A percentile compares a stretch with the other conserved stretches of the same genome.
These are phyloP conservation scores for Suhomyces choctaworum DNA, from an alignment of 1,139 yeast species.

Conservation along the genomic window DNA sequence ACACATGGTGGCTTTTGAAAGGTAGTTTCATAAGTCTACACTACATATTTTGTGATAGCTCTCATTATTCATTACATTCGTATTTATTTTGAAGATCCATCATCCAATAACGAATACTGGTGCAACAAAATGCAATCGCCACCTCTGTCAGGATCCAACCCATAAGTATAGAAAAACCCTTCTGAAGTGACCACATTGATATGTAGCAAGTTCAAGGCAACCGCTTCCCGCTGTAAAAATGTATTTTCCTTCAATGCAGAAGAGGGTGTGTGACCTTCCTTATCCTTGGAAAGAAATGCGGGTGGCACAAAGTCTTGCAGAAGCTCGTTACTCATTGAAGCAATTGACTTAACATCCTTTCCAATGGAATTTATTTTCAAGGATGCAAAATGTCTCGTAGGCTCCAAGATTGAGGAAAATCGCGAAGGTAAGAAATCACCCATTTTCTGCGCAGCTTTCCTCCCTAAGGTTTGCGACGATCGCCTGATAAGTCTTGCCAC, in stretches of 20 bases:
- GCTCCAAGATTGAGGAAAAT: slow-evolving; percentile 84
- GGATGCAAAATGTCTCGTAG: slow-evolving; percentile 92
- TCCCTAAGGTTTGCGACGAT: slow-evolving; percentile 57
- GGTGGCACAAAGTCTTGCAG: slow-evolving; percentile 40
- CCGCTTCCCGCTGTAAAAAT: slow-evolving; percentile 15
- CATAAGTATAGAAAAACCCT: slow-evolving; percentile 83
- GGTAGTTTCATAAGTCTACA: too few relatives aligned
- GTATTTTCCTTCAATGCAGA: slow-evolving; percentile 15
- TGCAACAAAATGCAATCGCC: slow-evolving; percentile 86
- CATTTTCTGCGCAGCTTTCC: slow-evolving; percentile 85
- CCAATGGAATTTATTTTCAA: slow-evolving; percentile 71
- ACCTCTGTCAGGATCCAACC: slow-evolving; percentile 84
- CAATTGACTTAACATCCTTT: slow-evolving; percentile 64
- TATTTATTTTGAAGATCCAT: too few relatives aligned
- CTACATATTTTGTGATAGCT: too few relatives aligned
- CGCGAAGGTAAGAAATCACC: slow-evolving; percentile 85
- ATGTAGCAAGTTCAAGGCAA: slow-evolving; percentile 54
- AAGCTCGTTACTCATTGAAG: slow-evolving; percentile 53
- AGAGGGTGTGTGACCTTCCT: slow-evolving; percentile 12
- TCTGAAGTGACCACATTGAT: slow-evolving; percentile 84
- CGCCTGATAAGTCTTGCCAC: slow-evolving; percentile 68
- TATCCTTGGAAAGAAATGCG: slow-evolving; percentile 28
- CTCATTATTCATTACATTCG: too few relatives aligned
- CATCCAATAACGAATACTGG: slow-evolving; percentile 56
- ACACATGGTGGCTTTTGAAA: too few relatives aligned